Conservation (phyloP, 495 filamentous ascomycete genomes). For the Penicillium odoratum region DNA sequence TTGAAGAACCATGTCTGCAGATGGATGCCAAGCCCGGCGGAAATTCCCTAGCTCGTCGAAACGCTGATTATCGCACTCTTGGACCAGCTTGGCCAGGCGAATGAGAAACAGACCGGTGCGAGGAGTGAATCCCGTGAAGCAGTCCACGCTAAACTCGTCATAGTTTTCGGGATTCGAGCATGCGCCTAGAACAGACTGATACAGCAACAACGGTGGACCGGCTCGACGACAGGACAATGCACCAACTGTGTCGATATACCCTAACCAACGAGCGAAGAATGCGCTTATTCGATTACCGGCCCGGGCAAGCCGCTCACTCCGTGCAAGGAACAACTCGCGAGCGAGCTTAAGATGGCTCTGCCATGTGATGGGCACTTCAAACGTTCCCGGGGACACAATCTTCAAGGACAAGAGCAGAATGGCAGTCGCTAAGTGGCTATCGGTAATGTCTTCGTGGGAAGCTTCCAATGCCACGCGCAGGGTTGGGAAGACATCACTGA, state of each 20-base stretch:
- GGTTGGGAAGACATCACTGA: slow-evolving; percentile 74
- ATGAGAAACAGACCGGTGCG: slow-evolving; percentile 70
- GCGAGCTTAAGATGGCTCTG: slow-evolving; percentile 76
- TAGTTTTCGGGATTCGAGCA: slow-evolving; percentile 33
- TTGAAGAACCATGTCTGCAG: slow-evolving; percentile 48
- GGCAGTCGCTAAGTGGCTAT: slow-evolving; percentile 76
- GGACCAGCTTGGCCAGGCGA: slow-evolving; percentile 70
- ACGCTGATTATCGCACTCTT: slow-evolving; percentile 66
- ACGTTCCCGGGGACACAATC: slow-evolving; percentile 81
- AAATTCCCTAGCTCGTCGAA: slow-evolving; percentile 59
- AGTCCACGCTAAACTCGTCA: slow-evolving; percentile 70
- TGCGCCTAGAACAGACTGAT: slow-evolving; percentile 55
- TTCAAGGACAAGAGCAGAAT: slow-evolving; percentile 86
- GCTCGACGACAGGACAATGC: slow-evolving; percentile 69
- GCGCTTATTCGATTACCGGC: slow-evolving; percentile 66
- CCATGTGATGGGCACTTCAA: slow-evolving; percentile 73
- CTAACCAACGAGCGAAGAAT: slow-evolving; percentile 84
- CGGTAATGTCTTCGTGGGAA: slow-evolving; percentile 60
- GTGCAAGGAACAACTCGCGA: slow-evolving; percentile 70
- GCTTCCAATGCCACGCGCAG: slow-evolving; percentile 65
- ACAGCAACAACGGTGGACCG: slow-evolving; percentile 53
- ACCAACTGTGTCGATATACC: slow-evolving; percentile 81
- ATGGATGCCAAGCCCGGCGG: slow-evolving; percentile 58
- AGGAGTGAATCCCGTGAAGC: slow-evolving; percentile 76
- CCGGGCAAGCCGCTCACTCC: slow-evolving; percentile 53